Base-by-base conservation (phyloP, 2,329 filamentous ascomycete species). In the Phialophora tarda region DNA sequence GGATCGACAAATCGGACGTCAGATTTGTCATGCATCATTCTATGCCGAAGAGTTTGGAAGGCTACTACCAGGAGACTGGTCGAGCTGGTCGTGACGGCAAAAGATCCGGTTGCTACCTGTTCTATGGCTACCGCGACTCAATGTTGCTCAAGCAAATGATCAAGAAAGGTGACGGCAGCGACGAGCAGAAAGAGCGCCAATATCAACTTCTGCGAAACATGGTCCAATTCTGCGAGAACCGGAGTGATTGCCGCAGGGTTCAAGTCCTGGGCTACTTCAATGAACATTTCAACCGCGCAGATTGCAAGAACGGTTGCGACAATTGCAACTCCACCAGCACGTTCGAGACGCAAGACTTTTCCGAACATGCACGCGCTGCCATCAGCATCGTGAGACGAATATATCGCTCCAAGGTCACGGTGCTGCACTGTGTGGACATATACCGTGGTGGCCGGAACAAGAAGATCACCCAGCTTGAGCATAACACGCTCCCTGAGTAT, bases 61-160 rank as follows among this genome's bases (percentile, higher is more conserved):
- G 95, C 0, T 99, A 99, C 77, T 99, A 99, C 75, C 95, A 99
- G 76, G 95, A 99, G 78, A 99, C 95, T 53, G 95, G 95, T 1
- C 90, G 95, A 73, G 95, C 96, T 65, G 95, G 95, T 6, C 88
- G 95, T 76, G 95, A 99, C 77, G 94, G 94, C 8, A 88, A 92
- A 71, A 85, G 85, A 23, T 97, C 95, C 6, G 89, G 91, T 65
- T 99, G 95, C 80, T 95, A 93, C 76, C 85, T 99, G 14, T 98
- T 90, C 78, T 99, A 95, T 74, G 87, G 88, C 53, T 96, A 92
- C 74, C 85, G 82, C 66, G 95, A 99, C 76, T 88, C 90, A 59
- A 85, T 83, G 57, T 85, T 86, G 61, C 82, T 97, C 28, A 89
- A 88, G 73, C 88, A 87, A 68, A 90, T 98, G 86, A 97, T 99